Percentiles rank a stretch among this genome's conserved stretches.
These are phyloP conservation scores for Curvularia eragrostidis DNA, from an alignment of 2,329 filamentous ascomycete species.

Conservation along the genomic window DNA sequence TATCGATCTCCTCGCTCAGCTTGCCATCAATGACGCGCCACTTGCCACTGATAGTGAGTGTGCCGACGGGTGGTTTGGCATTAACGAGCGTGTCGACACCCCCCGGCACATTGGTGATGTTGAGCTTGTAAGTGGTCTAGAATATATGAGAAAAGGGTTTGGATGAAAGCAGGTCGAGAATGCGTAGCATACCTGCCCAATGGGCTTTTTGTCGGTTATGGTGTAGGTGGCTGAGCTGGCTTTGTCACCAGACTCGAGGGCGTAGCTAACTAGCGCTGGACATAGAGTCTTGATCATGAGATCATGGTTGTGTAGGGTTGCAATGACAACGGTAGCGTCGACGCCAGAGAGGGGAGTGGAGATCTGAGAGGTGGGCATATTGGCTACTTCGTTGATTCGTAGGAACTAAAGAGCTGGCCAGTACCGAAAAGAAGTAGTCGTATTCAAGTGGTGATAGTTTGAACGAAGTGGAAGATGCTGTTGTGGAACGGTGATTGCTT, in stretches of 20 bases:
- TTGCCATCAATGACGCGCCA: conserved; percentile 46
- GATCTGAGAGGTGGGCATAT: conserved; percentile 49
- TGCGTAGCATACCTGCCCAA: conserved; percentile 40
- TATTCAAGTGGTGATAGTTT: not conserved
- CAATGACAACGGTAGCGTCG: conserved; percentile 36
- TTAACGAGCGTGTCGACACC: conserved; percentile 50
- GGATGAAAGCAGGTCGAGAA: not conserved
- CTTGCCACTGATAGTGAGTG: conserved; percentile 48
- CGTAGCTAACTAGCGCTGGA: conserved; percentile 44
- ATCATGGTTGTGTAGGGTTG: conserved; percentile 50
- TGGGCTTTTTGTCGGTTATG: conserved; percentile 51
- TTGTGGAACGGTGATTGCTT: conserved; percentile 2
- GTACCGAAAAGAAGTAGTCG: conserved; percentile 1
- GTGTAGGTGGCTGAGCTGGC: conserved; percentile 40
- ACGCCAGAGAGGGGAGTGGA: conserved; percentile 43
- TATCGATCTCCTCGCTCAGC: conserved; percentile 50
- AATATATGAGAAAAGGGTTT: not conserved
- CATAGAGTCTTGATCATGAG: conserved; percentile 51
- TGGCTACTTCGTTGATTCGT: conserved; percentile 12
- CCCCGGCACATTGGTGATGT: conserved; percentile 45
- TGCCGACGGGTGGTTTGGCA: conserved; percentile 49
- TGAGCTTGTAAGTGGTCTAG: conserved; percentile 51
- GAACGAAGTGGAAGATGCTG: conserved; percentile 12
- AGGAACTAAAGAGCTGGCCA: conserved; percentile 5
- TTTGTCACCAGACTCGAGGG: conserved; percentile 44